Conservation (phyloP, 306 rosid species). For the Cicer chorassanicum region DNA sequence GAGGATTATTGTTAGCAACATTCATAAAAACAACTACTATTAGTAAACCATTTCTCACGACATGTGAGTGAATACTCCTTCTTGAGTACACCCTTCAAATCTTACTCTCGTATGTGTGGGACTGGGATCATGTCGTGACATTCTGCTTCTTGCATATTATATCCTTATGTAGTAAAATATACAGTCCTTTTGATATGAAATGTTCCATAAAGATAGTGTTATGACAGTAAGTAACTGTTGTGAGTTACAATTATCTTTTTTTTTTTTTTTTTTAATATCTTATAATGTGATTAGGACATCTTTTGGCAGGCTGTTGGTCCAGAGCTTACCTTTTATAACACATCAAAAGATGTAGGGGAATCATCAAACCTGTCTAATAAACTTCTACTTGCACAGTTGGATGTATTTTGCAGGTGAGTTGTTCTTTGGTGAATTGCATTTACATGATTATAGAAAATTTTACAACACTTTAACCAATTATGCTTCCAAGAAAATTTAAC, state of each 20-base stretch:
- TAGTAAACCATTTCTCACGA: neutral
- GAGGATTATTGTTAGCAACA: conserved; percentile 13
- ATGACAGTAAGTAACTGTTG: conserved; percentile 20
- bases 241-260: conserved; percentile 7
- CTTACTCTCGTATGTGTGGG: neutral
- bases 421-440: conserved; percentile 13
- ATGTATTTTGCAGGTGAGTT: conserved; percentile 83
- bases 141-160: neutral
- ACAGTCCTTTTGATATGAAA: neutral
- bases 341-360: conserved; percentile 75
- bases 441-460: neutral
- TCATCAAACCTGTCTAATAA: conserved; percentile 69
- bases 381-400: conserved; percentile 88
- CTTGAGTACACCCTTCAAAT: neutral
- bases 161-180: neutral
- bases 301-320: conserved; percentile 84
- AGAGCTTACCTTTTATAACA: conserved; percentile 85
- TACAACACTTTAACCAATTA: neutral
- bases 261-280: neutral
- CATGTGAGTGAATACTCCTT: neutral
- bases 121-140: neutral
- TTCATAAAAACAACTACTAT: neutral
- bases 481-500: conserved; percentile 9
- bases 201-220: conserved; percentile 12
- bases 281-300: conserved; percentile 40